Evolutionary conservation across 2,329 filamentous ascomycete species (phyloP), one percentile per base, ranked within the genome.

Genomic region (Parastagonospora avenae): DNA sequence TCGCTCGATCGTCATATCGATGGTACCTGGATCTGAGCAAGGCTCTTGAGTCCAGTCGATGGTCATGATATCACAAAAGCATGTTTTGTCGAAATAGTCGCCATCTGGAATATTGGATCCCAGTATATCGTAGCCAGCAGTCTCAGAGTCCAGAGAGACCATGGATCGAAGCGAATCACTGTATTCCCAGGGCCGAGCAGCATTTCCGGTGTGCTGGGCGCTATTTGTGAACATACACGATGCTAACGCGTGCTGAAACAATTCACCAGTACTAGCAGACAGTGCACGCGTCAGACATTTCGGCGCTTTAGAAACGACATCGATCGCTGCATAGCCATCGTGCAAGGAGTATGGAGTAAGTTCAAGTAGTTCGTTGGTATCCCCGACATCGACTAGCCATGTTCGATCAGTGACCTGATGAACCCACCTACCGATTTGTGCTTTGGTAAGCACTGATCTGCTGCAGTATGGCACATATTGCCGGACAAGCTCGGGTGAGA

Each of bases 171-270:
- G 37, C 9, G 38, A 28, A 57, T 67, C 55, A 31, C 44, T 58
- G 39, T 71, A 73, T 54, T 72, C 69, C 70, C 70, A 72, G 30
- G 69, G 68, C 33, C 70, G 69, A 52, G 42, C 60, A 14, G 58
- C 59, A 44, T 67, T 68, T 45, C 70, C 69, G 16, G 62, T 71
- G 53, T 71, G 67, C 48, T 59, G 50, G 16, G 67, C 60, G 15
- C 45, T 54, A 44, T 54, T 52, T 36, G 60, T 66, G 57, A 72
- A 72, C 43, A 57, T 42, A 49, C 70, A 73, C 7, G 67, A 70
- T 8, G 61, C 60, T 39, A 72, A 57, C 11, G 64, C 54, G 47
- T 63, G 57, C 46, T 62, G 51, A 54, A 72, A 73, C 27, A 57
- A 16, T 48, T 72, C 68, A 51, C 46, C 55, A 6, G 63, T 59